Base-by-base conservation (phyloP, 2,329 filamentous ascomycete species). In the Colletotrichum somersetense region DNA sequence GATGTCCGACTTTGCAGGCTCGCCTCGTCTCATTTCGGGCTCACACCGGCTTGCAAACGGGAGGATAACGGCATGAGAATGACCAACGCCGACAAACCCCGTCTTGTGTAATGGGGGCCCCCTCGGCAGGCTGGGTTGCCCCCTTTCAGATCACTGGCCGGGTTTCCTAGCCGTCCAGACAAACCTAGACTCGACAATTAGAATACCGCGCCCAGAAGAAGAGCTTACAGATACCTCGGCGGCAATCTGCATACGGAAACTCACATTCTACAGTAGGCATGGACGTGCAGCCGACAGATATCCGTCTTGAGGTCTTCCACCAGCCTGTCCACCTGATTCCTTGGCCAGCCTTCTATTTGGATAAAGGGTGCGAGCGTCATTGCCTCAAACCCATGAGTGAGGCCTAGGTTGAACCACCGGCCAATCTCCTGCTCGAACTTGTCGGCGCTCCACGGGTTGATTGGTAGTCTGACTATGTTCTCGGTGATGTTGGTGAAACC, bases 401-500 rank as follows among this genome's bases (percentile, higher is more conserved):
- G 85, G 50, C 91, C 91, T 33, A 96, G 84, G 78, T 96, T 95
- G 82, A 97, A 97, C 93, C 93, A 97, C 70, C 91, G 87, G 40
- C 93, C 94, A 65, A 95, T 87, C 56, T 92, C 88, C 73, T 90
- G 91, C 75, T 91, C 86, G 74, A 90, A 86, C 35, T 87, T 84
- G 76, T 93, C 89, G 35, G 84, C 80, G 71, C 89, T 88, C 92
- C 93, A 96, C 33, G 91, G 89, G 77, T 92, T 96, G 78, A 94
- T 86, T 40, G 94, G 93, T 46, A 96, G 84, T 70, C 87, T 87
- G 73, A 93, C 90, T 63, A 89, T 86, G 73, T 89, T 86, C 79
- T 96, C 91, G 74, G 89, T 88, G 76, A 98, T 90, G 72, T 98
- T 92, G 48, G 91, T 90, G 79, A 97, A 97, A 18, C 96, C 96